Evolutionary conservation across 345 rosid species (phyloP).

Genomic region (Eucalyptus polybractea): DNA sequence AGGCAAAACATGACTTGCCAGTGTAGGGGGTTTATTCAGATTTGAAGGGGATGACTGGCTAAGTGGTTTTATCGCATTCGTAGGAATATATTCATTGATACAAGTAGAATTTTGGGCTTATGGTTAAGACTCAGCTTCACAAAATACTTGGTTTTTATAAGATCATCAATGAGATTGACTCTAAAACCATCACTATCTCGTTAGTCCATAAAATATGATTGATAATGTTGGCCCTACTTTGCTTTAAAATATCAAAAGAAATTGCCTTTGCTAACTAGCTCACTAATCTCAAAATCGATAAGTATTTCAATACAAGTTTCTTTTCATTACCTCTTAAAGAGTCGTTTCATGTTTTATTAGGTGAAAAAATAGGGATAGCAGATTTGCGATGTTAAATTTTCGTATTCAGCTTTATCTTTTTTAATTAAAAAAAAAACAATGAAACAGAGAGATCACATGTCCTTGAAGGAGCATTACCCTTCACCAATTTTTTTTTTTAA

Average conservation of each 20-base stretch:
- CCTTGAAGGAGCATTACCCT: not conserved
- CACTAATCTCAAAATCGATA: accelerated
- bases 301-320: not conserved
- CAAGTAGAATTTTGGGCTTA: too few species aligned
- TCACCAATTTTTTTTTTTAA: not conserved
- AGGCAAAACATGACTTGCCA: too few species aligned
- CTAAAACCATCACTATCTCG: not conserved
- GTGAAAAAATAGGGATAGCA: not conserved
- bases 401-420: not conserved
- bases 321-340: not conserved
- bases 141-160: too few species aligned
- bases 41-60: too few species aligned
- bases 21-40: too few species aligned
- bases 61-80: too few species aligned
- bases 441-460: too few species aligned
- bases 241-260: not conserved
- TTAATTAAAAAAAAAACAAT: too few species aligned
- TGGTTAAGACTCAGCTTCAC: too few species aligned
- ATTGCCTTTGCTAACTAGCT: not conserved
- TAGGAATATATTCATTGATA: too few species aligned
- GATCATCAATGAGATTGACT: not conserved
- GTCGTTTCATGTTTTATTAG: not conserved
- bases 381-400: too few species aligned
- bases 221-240: not conserved
- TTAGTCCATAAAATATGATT: not conserved